Base-by-base conservation (phyloP, 2,329 filamentous ascomycete genomes). In the Fusarium marasasianum region DNA sequence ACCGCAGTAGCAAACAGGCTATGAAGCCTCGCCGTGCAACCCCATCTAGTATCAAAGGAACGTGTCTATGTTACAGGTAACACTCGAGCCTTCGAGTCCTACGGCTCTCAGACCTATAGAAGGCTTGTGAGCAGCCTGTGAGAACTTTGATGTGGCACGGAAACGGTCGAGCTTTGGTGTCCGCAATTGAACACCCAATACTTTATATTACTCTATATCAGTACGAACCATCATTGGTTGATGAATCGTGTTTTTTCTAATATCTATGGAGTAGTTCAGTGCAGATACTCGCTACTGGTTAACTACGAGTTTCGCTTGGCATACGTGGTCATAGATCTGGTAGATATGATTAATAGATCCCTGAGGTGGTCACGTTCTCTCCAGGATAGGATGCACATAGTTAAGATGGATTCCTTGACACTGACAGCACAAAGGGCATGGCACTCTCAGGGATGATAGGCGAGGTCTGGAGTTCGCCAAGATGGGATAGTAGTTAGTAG, bases 401-500 rank as follows among this genome's bases (percentile, higher is more conserved):
- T 35, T 35, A 26, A n/a, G 17, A 35, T 63, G 31, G 37, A 24
- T 20, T 47, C 24, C 26, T 40, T 40, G 24, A 51, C 38, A 63
- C 33, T 63, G 55, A 53, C 41, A 43, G 40, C 35, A 47, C 40
- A 58, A 58, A 68, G 50, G 40, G n/a, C 10, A 58, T 43, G 26
- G 40, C 38, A 55, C 22, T 29, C n/a, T 29, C 57, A 54, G 55
- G 60, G 59, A 26, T 50, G 29, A 50, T 41, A 64, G 58, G 44
- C 38, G 54, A 71, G 40, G 57, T 41, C 48, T 70, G 54, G 58
- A 72, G 69, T 59, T 35, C 59, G 47, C 48, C 41, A 61, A 58
- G 56, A 43, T 29, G 51, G 60, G n/a, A 60, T 35, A 26, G 29
- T 38, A 58, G 50, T 51, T 38, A 58, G 50, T 51, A 35, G 48